Base-by-base conservation (phyloP, 108 stramenopile species). In the Skeletonema costatum region DNA sequence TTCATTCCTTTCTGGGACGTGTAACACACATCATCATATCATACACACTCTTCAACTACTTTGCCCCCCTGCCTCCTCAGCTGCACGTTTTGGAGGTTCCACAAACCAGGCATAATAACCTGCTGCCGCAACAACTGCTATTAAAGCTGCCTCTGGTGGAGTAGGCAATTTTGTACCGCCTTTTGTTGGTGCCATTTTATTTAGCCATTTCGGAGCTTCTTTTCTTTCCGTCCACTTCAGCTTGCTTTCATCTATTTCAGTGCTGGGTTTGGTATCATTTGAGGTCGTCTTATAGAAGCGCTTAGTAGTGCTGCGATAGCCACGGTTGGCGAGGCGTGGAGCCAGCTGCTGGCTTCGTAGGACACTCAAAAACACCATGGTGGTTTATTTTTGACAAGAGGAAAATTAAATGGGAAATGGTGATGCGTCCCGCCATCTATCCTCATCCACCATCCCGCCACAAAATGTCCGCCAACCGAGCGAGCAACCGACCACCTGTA, bases 121-220 rank as follows among this genome's bases (percentile, higher is more conserved):
- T 13, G 32, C 73, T 5, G 51, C 67, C 4, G 19, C 33, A 51
- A 80, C 73, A 25, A 68, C 38, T 31, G 58, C 70, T 13, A 67
- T 67, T 63, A 76, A 68, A 11, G 80, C 75, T n/a, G 70, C 71
- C 33, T 77, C 76, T 16, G 29, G 64, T 14, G 41, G n/a, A 21
- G 19, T 79, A 44, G 79, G 85, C 8, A 77, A 64, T 32, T 60
- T 38, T 2, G 71, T 85, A n/a, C 84, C 84, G 8, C 84, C 84
- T 21, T 77, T 77, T 16, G 76, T 44, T 25, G 84, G 84, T 13
- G 84, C 80, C 36, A 85, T 64, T 36, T 44, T 70, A 32, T 25
- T 39, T 11, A 85, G 46, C 83, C 83, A 84, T 63, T 71, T 75
- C 10, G 83, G 83, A 12, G 83, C 79, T 60, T 84, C 79, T 65